phyloP scores from a whole-genome alignment of 495 filamentous ascomycete species.

The Penicillium nucicola region DNA sequence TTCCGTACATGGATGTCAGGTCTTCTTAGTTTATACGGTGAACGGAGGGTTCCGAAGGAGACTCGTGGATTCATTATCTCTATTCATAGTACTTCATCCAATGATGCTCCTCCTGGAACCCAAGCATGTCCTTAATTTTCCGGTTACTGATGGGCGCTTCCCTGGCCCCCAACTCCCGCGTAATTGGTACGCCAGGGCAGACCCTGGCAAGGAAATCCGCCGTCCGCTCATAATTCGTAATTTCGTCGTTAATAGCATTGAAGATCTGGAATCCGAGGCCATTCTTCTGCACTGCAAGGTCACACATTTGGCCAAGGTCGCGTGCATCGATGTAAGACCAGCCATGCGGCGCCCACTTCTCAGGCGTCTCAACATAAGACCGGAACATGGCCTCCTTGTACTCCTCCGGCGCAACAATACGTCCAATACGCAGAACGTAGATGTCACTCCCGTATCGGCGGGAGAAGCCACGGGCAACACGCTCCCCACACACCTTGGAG shows the following conservation, averaged over 20 bases:
- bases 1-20: no score
- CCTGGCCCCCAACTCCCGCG: conserved; percentile 48
- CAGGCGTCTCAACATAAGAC: conserved; percentile 45
- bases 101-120: conserved; percentile 54
- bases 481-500: conserved; percentile 57
- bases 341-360: conserved; percentile 49
- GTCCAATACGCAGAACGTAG: conserved; percentile 57
- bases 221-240: conserved; percentile 41
- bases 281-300: conserved; percentile 44
- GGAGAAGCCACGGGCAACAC: conserved; percentile 52
- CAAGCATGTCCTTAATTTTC: conserved; percentile 56
- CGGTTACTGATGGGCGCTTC: conserved; percentile 58
- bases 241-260: conserved; percentile 60
- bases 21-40: no score
- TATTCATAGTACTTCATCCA: conserved; percentile 43
- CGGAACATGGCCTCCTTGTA: conserved; percentile 49
- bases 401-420: conserved; percentile 58
- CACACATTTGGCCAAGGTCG: conserved; percentile 58
- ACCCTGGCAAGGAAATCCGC: conserved; percentile 46
- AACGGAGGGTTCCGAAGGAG: no score
- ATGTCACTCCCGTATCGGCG: conserved; percentile 53
- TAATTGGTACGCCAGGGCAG: conserved; percentile 45
- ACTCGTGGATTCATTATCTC: background rate
- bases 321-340: conserved; percentile 61
- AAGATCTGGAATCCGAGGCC: conserved; percentile 59